Evolutionary conservation across 495 filamentous ascomycete species (phyloP), one percentile per base, ranked within the genome.

Genomic region (Cetradonia linearis): DNA sequence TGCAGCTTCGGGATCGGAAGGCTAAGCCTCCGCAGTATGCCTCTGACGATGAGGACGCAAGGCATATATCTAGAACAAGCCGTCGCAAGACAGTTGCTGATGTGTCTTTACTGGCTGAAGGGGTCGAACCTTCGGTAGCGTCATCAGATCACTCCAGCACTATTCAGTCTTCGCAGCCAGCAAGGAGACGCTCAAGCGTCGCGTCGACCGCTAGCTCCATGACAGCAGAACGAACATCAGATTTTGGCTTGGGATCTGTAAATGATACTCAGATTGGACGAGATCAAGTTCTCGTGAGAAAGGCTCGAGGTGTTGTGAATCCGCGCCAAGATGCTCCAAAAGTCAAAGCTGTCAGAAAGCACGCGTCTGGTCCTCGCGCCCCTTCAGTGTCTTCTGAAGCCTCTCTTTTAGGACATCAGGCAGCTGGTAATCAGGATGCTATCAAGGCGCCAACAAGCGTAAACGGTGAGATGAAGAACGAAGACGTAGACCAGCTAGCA

Each of bases 1-100:
- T 86, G 79, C 81, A 87, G 60, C 78, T 93, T 42, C 78, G 92
- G 36, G 83, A 83, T 48, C 81, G 89, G 55, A 92, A 87, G 66
- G 71, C 78, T 25, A 84, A 81, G 60, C 61, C 72, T 33, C 59
- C 69, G 13, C 68, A 72, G 5, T 71, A 73, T 18, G 73, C 75
- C 1, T 79, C 81, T 25, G 78, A 81, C 36, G 77, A 81, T 40
- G 78, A 81, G 2, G 75, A 77, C 9, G 73, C 76, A 16, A 82
- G 78, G 30, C 71, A 72, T 33, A 65, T 68, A 6, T 67, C 78
- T 55, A 75, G 74, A 42, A 75, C 77, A 55, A 80, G 73, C 57
- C 78, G 88, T 37, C 72, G 89, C 47, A 84, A 74, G 61, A 91
- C 87, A 0, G 81, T 90, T 46, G 84, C 82, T 48, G 79, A 78